Conservation (phyloP, 2,329 filamentous ascomycete genomes). For the Phialocephala subalpina region DNA sequence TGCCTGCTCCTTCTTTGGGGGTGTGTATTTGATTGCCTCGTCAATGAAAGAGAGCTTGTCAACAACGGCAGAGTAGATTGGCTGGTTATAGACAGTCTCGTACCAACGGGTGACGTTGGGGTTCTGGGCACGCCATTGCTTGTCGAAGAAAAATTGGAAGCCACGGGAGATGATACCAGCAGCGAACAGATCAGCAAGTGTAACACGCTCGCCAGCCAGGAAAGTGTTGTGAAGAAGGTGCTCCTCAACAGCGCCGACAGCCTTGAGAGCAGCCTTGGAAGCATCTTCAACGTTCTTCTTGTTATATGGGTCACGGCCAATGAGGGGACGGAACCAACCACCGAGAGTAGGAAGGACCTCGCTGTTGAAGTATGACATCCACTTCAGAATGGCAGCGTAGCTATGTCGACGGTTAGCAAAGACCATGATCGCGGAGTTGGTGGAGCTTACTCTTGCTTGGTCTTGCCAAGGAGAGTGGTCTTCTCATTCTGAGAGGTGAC, state of each 20-base stretch:
- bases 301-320: conserved; percentile 88
- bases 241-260: conserved; percentile 78
- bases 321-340: conserved; percentile 86
- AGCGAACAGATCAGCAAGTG: conserved; percentile 91
- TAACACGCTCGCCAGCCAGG: conserved; percentile 97
- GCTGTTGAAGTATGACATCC: conserved; percentile 96
- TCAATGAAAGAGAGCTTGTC: conserved; percentile 82
- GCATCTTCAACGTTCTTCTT: conserved; percentile 94
- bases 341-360: conserved; percentile 80
- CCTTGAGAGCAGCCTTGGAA: conserved; percentile 73
- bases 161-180: conserved; percentile 82
- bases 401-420: conserved; percentile 49
- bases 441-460: conserved; percentile 88
- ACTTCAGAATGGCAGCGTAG: conserved; percentile 96
- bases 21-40: conserved; percentile 72
- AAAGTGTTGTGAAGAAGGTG: conserved; percentile 94
- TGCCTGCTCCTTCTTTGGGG: conserved; percentile 79
- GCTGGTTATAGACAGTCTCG: conserved; percentile 91
- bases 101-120: conserved; percentile 94
- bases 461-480: conserved; percentile 98
- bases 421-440: neutral
- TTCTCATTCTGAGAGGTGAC: conserved; percentile 99
- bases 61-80: conserved; percentile 84
- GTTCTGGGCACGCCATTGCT: conserved; percentile 83
- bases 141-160: conserved; percentile 95